Base-by-base conservation (phyloP, 106 monocot species). In the Apostasia shenzhenica region DNA sequence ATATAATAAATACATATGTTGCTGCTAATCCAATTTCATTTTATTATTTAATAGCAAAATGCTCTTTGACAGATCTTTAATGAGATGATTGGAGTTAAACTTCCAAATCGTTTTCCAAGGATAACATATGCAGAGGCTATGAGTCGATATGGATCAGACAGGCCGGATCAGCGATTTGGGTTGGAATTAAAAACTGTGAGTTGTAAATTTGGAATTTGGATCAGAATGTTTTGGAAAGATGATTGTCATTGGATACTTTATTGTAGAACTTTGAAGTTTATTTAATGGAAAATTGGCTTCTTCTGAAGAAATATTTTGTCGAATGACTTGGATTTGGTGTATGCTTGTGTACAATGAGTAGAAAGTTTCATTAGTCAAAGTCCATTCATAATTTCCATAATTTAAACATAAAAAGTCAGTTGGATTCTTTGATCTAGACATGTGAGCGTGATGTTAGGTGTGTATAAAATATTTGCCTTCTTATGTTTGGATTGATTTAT, bases 41-140 rank as follows among this genome's bases (percentile, higher is more conserved):
- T 26, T 26, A 26, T 26, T 26, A 26, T 41, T 71, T 60, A 54
- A 67, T 50, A 3, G 2, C 51, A 66, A 66, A 61, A 46, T 55
- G 68, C 39, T 67, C 10, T 71, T 26, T 76, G 38, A 26, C 79
- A 97, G 97, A 62, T 97, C 12, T 97, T 97, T 79, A 66, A 76
- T 72, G 97, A 89, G 75, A 79, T 89, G 55, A 71, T 67, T 42
- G 86, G 85, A 39, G 54, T 97, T 39, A 55, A 97, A 59, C 89
- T 97, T 67, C 97, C 97, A 66, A 73, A 78, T 47, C 89, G 92
- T 67, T 97, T 97, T 70, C 97, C 92, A 46, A 97, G 87, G 72
- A 62, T 97, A 45, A 92, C 92, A 9, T 97, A 92, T 81, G 81
- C 82, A 45, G 97, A 92, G 70, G 92, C 97, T 79, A 87, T 97